A percentile compares a stretch with the other conserved stretches of the same genome.
phyloP scores from a whole-genome alignment of 2,329 filamentous ascomycete genomes.

The Penicillium polonicum region DNA sequence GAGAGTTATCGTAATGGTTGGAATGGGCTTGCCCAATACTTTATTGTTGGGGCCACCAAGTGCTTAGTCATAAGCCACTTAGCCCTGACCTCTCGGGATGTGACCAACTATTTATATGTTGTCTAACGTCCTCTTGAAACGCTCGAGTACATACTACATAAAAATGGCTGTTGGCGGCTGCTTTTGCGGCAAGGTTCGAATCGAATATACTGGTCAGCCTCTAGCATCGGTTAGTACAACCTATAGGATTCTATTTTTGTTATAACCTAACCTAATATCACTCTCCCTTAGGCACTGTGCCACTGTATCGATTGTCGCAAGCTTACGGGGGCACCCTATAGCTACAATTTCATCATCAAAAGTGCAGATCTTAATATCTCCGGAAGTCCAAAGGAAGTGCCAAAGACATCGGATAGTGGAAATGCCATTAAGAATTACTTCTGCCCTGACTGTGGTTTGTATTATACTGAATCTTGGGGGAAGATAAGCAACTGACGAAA shows the following conservation, averaged over 20 bases:
- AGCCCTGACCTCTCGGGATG: no score
- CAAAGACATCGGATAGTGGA: slow-evolving; percentile 38
- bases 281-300: slow-evolving; percentile 32
- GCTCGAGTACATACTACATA: neutral
- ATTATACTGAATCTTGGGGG: neutral
- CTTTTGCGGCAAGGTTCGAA: slow-evolving; percentile 38
- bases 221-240: slow-evolving; percentile 28
- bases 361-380: slow-evolving; percentile 28
- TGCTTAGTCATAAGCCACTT: neutral
- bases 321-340: slow-evolving; percentile 33
- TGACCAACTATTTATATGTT: neutral
- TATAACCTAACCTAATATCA: slow-evolving; percentile 2
- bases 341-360: slow-evolving; percentile 34
- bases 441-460: slow-evolving; percentile 40
- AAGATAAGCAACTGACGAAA: slow-evolving; percentile 7
- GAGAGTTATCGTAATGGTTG: no score
- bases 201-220: slow-evolving; percentile 35
- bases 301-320: slow-evolving; percentile 44
- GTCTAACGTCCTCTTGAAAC: neutral
- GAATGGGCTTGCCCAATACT: neutral
- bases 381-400: slow-evolving; percentile 36
- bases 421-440: slow-evolving; percentile 39
- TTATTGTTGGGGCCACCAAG: neutral
- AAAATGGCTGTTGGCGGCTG: slow-evolving; percentile 36
- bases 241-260: neutral